A percentile compares a stretch with the other conserved stretches of the same genome.
Evolutionary conservation across 345 rosid species (phyloP).

Genomic region (Murraya koenigii): DNA sequence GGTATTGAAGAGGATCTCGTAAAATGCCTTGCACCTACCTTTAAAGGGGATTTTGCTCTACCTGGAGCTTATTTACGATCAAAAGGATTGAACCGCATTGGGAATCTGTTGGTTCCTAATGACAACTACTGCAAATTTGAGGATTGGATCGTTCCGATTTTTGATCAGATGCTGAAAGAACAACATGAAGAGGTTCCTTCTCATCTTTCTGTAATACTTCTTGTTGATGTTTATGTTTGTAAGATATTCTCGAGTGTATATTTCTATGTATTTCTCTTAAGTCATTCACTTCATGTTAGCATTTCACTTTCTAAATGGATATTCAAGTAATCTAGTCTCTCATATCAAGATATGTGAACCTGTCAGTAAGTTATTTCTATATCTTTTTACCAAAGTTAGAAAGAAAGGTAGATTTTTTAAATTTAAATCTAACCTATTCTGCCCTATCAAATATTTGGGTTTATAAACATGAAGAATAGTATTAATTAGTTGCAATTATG

Average conservation of each 20-base stretch:
- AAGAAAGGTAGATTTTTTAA: background rate
- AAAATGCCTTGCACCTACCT: constrained; percentile 93
- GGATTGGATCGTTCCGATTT: constrained; percentile 93
- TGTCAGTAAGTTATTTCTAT: background rate
- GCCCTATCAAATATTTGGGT: background rate
- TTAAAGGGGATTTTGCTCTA: constrained; percentile 79
- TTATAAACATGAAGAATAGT: background rate
- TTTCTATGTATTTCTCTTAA: background rate
- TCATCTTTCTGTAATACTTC: background rate
- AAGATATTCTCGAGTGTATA: background rate
- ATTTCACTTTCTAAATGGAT: background rate
- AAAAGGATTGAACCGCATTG: constrained; percentile 89
- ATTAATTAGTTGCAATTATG: background rate
- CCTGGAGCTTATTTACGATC: constrained; percentile 75
- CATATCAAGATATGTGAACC: background rate
- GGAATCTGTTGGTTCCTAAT: constrained; percentile 89
- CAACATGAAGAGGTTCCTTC: constrained; percentile 70
- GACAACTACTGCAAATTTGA: constrained; percentile 96
- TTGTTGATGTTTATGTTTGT: background rate
- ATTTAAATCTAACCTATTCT: background rate
- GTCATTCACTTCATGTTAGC: background rate
- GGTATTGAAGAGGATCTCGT: constrained; percentile 98
- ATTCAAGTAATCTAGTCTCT: background rate
- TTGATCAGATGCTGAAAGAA: constrained; percentile 89
- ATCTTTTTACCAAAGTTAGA: background rate